Conservation (phyloP, 139 green algal genomes). For the Zygnema cylindricum region DNA sequence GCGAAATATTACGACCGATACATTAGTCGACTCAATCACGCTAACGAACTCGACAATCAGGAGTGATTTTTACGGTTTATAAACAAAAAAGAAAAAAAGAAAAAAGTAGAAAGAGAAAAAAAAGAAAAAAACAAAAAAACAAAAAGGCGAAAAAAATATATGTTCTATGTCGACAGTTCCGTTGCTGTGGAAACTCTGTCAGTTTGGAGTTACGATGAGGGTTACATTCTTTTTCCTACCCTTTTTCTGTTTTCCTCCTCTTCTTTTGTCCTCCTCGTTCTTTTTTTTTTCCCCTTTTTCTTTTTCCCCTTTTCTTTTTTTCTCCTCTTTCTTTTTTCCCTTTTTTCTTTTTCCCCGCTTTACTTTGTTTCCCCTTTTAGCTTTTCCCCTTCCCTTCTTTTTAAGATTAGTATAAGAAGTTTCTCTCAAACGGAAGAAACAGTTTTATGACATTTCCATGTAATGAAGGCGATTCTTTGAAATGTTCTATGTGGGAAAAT, state of each 20-base stretch:
- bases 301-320: background rate
- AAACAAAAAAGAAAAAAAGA: no score
- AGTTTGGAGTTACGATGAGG: no score
- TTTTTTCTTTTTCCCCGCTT: background rate
- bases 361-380: background rate
- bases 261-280: background rate
- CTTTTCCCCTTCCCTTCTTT: no score
- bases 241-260: background rate
- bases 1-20: conserved; percentile 62
- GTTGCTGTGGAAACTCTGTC: conserved; percentile 76
- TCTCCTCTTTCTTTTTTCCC: background rate
- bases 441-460: no score
- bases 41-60: background rate
- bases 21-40: conserved; percentile 35
- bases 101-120: no score
- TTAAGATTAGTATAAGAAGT: no score
- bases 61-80: no score
- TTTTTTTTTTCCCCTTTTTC: background rate
- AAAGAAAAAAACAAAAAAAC: background rate
- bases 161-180: conserved; percentile 67
- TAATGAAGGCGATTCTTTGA: no score
- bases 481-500: no score
- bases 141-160: conserved; percentile 65
- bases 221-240: conserved; percentile 64
- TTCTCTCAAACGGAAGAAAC: no score